Evolutionary conservation across 176 grass and related monocot genomes (phyloP).

Genomic region (Oryza australiensis): DNA sequence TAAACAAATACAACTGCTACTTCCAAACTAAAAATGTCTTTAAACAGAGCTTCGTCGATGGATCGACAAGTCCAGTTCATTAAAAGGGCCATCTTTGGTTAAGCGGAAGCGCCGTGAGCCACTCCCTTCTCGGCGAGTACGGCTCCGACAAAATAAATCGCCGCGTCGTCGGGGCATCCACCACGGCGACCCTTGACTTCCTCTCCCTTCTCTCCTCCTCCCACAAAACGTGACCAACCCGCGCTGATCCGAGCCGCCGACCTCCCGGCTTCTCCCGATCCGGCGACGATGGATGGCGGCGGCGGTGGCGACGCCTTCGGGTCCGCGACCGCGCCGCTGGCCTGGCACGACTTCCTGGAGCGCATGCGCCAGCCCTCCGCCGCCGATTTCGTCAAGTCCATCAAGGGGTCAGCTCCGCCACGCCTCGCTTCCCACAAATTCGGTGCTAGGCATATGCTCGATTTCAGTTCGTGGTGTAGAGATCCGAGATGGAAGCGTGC

Average conservation of each 20-base stretch:
- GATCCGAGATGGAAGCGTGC: conserved; percentile 18
- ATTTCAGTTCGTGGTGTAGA: conserved; percentile 16
- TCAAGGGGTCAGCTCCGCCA: conserved; percentile 61
- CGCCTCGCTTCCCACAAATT: not conserved
- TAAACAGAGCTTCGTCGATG: no score
- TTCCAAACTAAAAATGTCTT: no score
- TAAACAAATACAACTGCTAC: no score
- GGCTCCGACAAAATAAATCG: conserved; percentile 30
- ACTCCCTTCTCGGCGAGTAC: conserved; percentile 12
- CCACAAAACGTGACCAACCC: not conserved
- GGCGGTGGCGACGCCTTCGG: conserved; percentile 59
- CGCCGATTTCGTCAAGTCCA: conserved; percentile 91
- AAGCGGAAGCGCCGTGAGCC: not conserved
- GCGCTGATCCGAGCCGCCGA: conserved; percentile 22
- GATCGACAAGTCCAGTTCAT: no score
- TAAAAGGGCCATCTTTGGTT: not conserved
- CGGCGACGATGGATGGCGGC: conserved; percentile 66
- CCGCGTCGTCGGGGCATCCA: conserved; percentile 22
- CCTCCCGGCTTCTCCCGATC: conserved; percentile 19
- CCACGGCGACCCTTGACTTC: conserved; percentile 42
- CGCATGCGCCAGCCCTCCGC: conserved; percentile 98
- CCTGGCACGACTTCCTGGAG: conserved; percentile 98
- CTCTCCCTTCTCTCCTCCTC: not conserved
- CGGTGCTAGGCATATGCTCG: not conserved
- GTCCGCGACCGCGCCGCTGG: conserved; percentile 72